Percentiles rank a stretch among this genome's conserved stretches.
Evolutionary conservation across 2,329 filamentous ascomycete genomes (phyloP).

Genomic region (Chrysoporthe cubensis): DNA sequence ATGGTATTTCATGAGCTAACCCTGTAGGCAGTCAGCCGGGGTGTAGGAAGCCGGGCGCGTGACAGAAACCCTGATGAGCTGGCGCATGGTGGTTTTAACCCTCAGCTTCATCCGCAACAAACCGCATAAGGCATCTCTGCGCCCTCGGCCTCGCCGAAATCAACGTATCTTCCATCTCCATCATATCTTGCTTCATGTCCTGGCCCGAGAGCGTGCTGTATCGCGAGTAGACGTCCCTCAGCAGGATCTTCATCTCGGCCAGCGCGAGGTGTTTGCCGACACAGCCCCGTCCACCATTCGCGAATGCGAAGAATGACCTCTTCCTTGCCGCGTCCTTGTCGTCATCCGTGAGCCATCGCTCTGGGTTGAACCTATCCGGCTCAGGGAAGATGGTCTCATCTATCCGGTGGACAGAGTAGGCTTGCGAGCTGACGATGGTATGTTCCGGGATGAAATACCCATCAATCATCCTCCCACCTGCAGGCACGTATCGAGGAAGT

Average conservation of each 20-base stretch:
- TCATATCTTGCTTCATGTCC: conserved; percentile 57
- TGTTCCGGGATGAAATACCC: conserved; percentile 56
- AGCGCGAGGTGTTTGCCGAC: conserved; percentile 68
- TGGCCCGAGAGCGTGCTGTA: conserved; percentile 60
- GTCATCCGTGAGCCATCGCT: conserved; percentile 77
- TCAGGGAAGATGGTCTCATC: conserved; percentile 73
- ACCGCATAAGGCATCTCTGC: conserved; percentile 60
- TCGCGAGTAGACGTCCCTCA: conserved; percentile 64
- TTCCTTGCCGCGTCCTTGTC: conserved; percentile 71
- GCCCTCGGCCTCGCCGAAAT: conserved; percentile 67
- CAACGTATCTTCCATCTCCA: conserved; percentile 69
- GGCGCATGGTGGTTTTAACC: background rate
- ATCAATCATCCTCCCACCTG: conserved; percentile 58
- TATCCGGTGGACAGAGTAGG: conserved; percentile 62
- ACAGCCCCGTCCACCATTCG: conserved; percentile 67
- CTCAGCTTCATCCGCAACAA: conserved; percentile 40
- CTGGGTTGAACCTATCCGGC: conserved; percentile 77
- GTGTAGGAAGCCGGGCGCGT: no score
- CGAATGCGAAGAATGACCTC: conserved; percentile 67
- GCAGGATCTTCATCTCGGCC: conserved; percentile 69
- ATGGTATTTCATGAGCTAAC: no score
- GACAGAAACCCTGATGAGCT: no score
- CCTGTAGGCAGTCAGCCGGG: no score
- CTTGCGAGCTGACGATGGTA: conserved; percentile 64
- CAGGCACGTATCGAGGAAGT: conserved; percentile 62